Percentiles rank a stretch among this genome's conserved stretches.
Conservation (phyloP, 1,284 basidiomycete genomes). For the Irpex sp. region DNA sequence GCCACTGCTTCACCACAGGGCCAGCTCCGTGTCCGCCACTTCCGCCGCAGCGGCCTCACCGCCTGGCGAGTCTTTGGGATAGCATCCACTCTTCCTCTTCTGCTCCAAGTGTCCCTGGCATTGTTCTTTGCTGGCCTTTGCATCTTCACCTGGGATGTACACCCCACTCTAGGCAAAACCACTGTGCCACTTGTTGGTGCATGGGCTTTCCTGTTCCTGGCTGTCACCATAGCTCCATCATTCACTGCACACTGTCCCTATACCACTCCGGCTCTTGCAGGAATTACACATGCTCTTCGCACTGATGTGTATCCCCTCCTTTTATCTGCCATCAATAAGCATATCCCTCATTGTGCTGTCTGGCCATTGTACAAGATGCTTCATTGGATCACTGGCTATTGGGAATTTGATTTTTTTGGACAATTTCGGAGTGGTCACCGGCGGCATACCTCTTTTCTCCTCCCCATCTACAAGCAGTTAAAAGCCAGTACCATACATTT, state of each 20-base stretch:
- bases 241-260: slow-evolving; percentile 1
- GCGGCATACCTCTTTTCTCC: too few relatives aligned
- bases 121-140: slow-evolving; percentile 14
- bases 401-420: too few relatives aligned
- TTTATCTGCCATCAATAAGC: background rate
- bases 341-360: background rate
- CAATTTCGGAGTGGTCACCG: too few relatives aligned
- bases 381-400: background rate
- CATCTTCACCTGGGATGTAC: slow-evolving; percentile 6
- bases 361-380: background rate
- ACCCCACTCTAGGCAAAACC: slow-evolving; percentile 1
- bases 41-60: slow-evolving; percentile 4
- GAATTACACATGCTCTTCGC: background rate
- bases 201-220: background rate
- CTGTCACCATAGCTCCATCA: background rate
- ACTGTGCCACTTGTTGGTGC: background rate
- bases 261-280: background rate
- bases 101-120: slow-evolving; percentile 10
- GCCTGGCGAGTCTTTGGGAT: slow-evolving; percentile 11
- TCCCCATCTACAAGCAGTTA: too few relatives aligned
- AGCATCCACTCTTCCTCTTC: slow-evolving; percentile 10
- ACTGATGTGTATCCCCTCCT: background rate
- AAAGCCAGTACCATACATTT: background rate
- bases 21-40: slow-evolving; percentile 3
- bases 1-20: slow-evolving; percentile 1